Percentiles rank a stretch among this genome's conserved stretches.
Conservation (phyloP, 2,329 filamentous ascomycete species). For the Fusarium haematococcum region DNA sequence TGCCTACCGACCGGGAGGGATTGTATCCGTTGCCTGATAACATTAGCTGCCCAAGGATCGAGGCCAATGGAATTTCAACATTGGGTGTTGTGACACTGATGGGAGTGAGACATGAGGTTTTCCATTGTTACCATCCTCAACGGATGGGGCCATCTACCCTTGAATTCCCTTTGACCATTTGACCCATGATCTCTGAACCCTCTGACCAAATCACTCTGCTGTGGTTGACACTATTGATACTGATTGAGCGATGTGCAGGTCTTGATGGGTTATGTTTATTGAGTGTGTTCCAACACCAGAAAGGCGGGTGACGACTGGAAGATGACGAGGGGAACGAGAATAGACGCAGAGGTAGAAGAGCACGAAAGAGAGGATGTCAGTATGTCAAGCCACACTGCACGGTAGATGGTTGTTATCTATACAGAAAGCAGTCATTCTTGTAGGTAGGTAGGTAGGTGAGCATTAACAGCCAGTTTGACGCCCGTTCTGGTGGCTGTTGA, state of each 20-base stretch:
- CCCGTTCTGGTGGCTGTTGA: background rate
- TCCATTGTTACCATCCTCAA: background rate
- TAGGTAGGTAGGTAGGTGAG: background rate
- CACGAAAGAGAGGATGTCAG: background rate
- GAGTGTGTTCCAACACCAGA: background rate
- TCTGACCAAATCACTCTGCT: background rate
- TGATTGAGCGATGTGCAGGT: background rate
- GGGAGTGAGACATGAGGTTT: background rate
- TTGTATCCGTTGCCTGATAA: slow-evolving; percentile 11
- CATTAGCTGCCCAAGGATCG: background rate
- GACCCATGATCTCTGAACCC: background rate
- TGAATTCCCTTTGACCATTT: background rate
- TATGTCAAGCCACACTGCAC: background rate
- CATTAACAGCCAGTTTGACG: background rate
- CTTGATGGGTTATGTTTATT: background rate
- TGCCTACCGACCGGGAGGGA: slow-evolving; percentile 18
- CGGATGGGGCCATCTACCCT: background rate
- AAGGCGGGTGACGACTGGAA: background rate
- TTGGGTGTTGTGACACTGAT: background rate
- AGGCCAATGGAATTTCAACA: slow-evolving; percentile 19
- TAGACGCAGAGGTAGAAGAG: background rate
- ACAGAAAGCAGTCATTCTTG: background rate
- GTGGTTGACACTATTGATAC: background rate
- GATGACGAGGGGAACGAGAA: background rate
- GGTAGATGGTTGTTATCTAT: background rate